Conservation (phyloP, 2,329 filamentous ascomycete genomes). For the Scleromitrula shiraiana region DNA sequence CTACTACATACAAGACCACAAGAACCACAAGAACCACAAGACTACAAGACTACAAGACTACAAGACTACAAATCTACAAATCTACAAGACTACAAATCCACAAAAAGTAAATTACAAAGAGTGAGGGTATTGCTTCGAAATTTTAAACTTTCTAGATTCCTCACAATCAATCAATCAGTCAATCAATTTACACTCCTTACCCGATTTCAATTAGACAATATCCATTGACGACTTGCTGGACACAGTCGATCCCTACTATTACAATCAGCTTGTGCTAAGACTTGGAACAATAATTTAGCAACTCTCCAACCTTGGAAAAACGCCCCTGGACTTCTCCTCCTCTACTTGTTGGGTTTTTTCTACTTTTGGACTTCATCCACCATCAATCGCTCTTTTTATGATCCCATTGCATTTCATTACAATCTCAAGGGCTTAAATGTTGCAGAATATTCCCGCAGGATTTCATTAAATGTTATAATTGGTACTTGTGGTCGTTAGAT, state of each 20-base stretch:
- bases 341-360: neutral
- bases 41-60: no score
- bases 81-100: no score
- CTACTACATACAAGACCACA: no score
- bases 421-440: conserved; percentile 3
- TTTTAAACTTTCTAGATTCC: no score
- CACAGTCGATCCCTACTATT: conserved; percentile 3
- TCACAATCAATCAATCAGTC: no score
- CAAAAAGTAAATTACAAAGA: no score
- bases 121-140: no score
- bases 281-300: neutral
- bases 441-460: conserved; percentile 3
- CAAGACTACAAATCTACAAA: no score
- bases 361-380: conserved; percentile 2
- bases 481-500: conserved; percentile 7
- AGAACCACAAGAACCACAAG: no score
- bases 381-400: neutral
- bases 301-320: conserved; percentile 2
- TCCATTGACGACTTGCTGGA: neutral
- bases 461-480: conserved; percentile 12
- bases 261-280: conserved; percentile 3
- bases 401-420: conserved; percentile 3
- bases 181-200: neutral
- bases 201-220: neutral
- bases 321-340: neutral